Percentiles rank a stretch among this genome's conserved stretches.
Evolutionary conservation across 768 basidiomycete genomes (phyloP).

Genomic region (Daedaleopsis sinensis): DNA sequence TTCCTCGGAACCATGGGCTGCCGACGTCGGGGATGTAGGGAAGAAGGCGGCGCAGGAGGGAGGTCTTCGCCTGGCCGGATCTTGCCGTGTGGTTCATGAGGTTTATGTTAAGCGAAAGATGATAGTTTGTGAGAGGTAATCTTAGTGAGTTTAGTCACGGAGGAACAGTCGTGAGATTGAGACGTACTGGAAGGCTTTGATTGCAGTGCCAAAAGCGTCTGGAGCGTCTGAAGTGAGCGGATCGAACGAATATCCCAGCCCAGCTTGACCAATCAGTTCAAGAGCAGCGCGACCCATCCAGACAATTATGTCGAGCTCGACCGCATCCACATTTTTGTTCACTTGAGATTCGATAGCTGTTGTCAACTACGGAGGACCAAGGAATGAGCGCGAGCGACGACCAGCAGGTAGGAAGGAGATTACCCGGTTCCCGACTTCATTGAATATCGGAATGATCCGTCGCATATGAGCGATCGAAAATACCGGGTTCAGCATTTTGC

Average conservation of each 20-base stretch:
- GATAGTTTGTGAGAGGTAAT: background rate
- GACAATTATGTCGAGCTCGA: conserved; percentile 17
- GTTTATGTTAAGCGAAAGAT: conserved; percentile 8
- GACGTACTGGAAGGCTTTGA: conserved; percentile 32
- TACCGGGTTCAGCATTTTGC: no score
- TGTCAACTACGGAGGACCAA: conserved; percentile 6
- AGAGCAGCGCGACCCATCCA: conserved; percentile 25
- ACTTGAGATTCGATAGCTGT: conserved; percentile 1
- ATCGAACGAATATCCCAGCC: conserved; percentile 24
- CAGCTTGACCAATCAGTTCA: conserved; percentile 22
- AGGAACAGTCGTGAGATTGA: conserved; percentile 1
- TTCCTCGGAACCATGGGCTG: background rate
- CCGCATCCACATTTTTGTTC: background rate
- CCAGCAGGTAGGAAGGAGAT: background rate
- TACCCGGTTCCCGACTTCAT: conserved; percentile 15
- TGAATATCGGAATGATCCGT: conserved; percentile 23
- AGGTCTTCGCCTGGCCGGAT: background rate
- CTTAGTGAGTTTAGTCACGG: background rate
- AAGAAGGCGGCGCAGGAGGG: background rate
- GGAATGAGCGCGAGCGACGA: background rate
- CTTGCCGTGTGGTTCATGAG: background rate
- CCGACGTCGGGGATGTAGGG: conserved; percentile 3
- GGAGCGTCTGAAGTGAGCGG: conserved; percentile 9
- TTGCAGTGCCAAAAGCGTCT: conserved; percentile 6
- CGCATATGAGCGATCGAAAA: no score